Conservation (phyloP, 768 basidiomycete species). For the Serendipita sp. region DNA sequence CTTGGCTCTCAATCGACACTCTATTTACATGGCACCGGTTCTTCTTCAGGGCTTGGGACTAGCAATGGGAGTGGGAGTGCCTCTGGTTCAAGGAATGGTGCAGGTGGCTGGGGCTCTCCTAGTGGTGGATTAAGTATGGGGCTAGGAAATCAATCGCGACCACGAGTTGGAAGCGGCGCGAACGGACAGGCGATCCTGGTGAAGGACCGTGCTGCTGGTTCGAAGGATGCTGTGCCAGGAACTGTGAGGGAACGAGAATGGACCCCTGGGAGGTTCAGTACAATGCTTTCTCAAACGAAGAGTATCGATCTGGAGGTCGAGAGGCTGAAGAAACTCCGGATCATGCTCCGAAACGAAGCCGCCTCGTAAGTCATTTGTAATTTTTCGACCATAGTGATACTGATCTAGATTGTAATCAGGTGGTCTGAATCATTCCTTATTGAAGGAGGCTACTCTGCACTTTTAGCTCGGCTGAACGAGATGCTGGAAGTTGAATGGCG, state of each 20-base stretch:
- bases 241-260: slow-evolving; percentile 14
- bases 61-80: neutral
- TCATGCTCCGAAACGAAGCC: slow-evolving; percentile 81
- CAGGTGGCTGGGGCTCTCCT: neutral
- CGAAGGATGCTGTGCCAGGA: slow-evolving; percentile 21
- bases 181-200: neutral
- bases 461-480: slow-evolving; percentile 76
- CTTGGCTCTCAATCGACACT: neutral
- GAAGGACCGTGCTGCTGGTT: neutral
- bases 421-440: slow-evolving; percentile 83
- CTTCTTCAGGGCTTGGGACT: neutral
- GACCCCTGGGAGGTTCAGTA: slow-evolving; percentile 54
- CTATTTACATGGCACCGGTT: neutral
- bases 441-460: slow-evolving; percentile 68
- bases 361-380: slow-evolving; percentile 38
- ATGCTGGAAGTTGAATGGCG: slow-evolving; percentile 94
- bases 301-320: slow-evolving; percentile 72
- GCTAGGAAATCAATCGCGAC: slow-evolving; percentile 1
- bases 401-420: slow-evolving; percentile 23
- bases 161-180: neutral
- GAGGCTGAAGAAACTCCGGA: slow-evolving; percentile 68
- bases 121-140: neutral
- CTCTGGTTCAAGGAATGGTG: neutral
- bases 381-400: slow-evolving; percentile 3
- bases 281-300: slow-evolving; percentile 46